phyloP scores from a whole-genome alignment of 371 early-diverging fungal genomes.

The Phascolomyces articulosus region DNA sequence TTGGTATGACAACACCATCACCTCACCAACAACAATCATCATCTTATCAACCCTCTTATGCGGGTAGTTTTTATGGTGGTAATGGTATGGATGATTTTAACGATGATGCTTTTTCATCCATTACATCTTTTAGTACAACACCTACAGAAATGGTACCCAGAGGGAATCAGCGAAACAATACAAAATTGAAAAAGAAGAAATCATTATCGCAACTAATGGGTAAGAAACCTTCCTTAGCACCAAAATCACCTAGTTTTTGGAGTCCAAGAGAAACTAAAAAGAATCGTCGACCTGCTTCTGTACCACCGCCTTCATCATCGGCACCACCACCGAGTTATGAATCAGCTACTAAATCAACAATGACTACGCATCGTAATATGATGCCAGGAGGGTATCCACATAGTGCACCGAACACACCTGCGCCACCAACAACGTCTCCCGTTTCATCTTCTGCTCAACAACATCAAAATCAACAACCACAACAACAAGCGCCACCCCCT shows the following conservation, averaged over 20 bases:
- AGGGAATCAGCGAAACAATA: background rate
- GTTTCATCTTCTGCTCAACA: background rate
- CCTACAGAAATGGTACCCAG: too few relatives aligned
- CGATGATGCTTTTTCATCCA: background rate
- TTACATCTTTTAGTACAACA: background rate
- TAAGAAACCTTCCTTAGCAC: background rate
- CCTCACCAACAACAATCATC: background rate
- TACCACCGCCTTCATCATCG: background rate
- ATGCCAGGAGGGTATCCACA: slow-evolving; percentile 5
- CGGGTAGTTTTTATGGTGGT: background rate
- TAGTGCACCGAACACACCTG: background rate
- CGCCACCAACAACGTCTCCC: background rate
- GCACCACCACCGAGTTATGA: background rate
- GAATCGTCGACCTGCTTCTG: background rate
- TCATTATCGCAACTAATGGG: background rate
- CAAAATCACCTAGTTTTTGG: slow-evolving; percentile 9
- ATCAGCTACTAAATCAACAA: background rate
- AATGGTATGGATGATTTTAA: background rate
- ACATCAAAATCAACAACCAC: background rate
- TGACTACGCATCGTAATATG: background rate
- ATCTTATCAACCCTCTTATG: too few relatives aligned
- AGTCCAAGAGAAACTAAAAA: slow-evolving; percentile 7
- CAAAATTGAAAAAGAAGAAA: slow-evolving; percentile 14
- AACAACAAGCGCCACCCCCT: slow-evolving; percentile 1
- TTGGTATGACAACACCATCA: background rate